phyloP scores from a whole-genome alignment of 306 rosid genomes.

The barrel medic (Medicago truncatula) region DNA sequence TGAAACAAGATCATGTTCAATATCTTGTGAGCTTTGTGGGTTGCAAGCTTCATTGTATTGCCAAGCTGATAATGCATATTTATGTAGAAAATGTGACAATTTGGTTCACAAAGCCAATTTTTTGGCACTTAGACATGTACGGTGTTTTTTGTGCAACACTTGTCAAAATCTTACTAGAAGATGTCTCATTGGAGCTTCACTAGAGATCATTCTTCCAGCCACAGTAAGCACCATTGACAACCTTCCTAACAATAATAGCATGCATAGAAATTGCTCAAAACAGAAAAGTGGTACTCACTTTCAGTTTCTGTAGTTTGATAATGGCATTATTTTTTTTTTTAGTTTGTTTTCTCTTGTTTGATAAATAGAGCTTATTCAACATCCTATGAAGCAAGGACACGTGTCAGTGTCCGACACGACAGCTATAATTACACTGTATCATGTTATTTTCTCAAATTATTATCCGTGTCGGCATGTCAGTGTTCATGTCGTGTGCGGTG shows the following conservation, averaged over 20 bases:
- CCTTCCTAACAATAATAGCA: conserved; percentile 30
- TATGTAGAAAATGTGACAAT: conserved; percentile 75
- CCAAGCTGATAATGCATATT: conserved; percentile 72
- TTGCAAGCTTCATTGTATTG: conserved; percentile 70
- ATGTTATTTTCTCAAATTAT: too few relatives aligned
- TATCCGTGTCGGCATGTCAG: too few relatives aligned
- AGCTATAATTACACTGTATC: too few relatives aligned
- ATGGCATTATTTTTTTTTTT: not conserved
- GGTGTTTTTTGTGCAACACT: conserved; percentile 70
- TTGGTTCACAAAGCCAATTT: conserved; percentile 83
- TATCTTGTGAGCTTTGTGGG: conserved; percentile 69
- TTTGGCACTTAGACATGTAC: conserved; percentile 71
- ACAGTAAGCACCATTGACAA: conserved; percentile 35
- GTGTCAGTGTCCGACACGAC: too few relatives aligned
- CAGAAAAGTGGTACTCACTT: conserved; percentile 32
- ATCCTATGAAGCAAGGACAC: too few relatives aligned
- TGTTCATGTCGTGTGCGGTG: too few relatives aligned
- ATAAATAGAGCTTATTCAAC: not conserved
- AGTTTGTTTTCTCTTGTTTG: not conserved
- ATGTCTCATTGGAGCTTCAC: conserved; percentile 60
- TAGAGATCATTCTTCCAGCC: conserved; percentile 51
- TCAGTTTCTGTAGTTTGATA: conserved; percentile 38
- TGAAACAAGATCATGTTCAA: not conserved
- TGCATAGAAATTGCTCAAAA: conserved; percentile 37
- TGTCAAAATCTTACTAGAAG: conserved; percentile 70